Evolutionary conservation across 129 eudicot genomes (phyloP), one percentile per base, ranked within the genome.

Genomic region (Logfia minima): DNA sequence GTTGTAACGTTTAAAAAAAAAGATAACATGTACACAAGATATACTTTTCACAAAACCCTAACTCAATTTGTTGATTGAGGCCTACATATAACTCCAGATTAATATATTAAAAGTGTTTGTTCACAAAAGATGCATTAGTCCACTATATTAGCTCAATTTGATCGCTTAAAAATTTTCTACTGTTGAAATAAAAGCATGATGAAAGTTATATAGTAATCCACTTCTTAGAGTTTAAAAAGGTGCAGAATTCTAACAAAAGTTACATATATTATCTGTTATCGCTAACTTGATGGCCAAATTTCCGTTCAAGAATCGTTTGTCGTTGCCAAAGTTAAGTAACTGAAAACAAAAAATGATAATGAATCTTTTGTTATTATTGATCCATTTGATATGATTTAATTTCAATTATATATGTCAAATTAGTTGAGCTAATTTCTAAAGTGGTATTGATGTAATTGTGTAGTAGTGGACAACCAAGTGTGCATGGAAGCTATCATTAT

Each of bases 401-500:
- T 45, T 10, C 32, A 19, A 14, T 24, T 18, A 7, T 76, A 53
- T 76, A 37, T 29, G 48, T n/a, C n/a, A n/a, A 18, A 13, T 74
- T 59, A 31, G 0, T 48, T 51, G 21, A 60, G 8, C 24, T 75
- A 24, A 64, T 66, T 5, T 61, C 14, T 28, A 35, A 37, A 61
- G 8, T 52, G 7, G 21, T 53, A 58, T 51, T 55, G 32, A 59
- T 78, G n/a, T 78, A 24, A 16, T 28, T 7, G 66, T 75, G 64
- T 64, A 88, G 64, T 64, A 88, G 90, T n/a, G 87, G 87, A 23
- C 90, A 86, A 66, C 77, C 86, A 66, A 69, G 76, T 29, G 77
- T 77, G 61, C 83, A 83, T 26, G 93, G 93, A 75, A 86, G 85
- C 14, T 86, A 77, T 68, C 90, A 82, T 71, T 88, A 80, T 60